These are phyloP conservation scores for Chenopodium formosanum DNA, from an alignment of 148 eudicot species.

Conservation along the genomic window DNA sequence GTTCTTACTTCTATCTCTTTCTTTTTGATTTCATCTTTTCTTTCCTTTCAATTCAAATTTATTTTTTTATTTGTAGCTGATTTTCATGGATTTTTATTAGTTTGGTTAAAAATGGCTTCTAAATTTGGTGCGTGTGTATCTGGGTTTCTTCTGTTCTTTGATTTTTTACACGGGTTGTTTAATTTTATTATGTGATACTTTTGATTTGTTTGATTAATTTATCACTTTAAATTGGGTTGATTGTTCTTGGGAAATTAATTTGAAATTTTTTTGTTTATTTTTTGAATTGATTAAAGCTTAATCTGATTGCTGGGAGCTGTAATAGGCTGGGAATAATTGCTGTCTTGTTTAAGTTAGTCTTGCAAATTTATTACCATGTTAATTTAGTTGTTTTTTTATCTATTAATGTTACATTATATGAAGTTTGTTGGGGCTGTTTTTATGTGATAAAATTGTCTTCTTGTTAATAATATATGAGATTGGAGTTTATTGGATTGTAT, in stretches of 20 bases:
- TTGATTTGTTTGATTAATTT: neutral
- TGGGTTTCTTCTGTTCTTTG: neutral
- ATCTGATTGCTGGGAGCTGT: slow-evolving; percentile 3
- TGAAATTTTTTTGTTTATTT: neutral
- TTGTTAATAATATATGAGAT: neutral
- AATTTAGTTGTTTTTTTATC: neutral
- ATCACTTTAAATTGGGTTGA: neutral
- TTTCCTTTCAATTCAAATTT: neutral
- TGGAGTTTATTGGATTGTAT: no score
- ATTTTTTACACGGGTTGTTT: neutral
- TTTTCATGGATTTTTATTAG: neutral
- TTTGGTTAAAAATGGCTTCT: neutral
- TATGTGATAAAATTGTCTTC: neutral
- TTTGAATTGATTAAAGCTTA: slow-evolving; percentile 10
- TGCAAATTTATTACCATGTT: neutral
- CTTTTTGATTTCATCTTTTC: neutral
- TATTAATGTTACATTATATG: neutral
- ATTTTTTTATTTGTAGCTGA: neutral
- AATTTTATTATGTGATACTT: neutral
- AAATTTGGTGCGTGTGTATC: slow-evolving; percentile 13
- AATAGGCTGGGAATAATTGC: neutral
- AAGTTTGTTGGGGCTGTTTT: neutral
- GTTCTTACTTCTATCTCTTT: no score
- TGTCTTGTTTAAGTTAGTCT: neutral
- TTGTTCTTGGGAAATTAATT: neutral